Evolutionary conservation across 495 filamentous ascomycete genomes (phyloP).

Genomic region (Tricharina praecox): DNA sequence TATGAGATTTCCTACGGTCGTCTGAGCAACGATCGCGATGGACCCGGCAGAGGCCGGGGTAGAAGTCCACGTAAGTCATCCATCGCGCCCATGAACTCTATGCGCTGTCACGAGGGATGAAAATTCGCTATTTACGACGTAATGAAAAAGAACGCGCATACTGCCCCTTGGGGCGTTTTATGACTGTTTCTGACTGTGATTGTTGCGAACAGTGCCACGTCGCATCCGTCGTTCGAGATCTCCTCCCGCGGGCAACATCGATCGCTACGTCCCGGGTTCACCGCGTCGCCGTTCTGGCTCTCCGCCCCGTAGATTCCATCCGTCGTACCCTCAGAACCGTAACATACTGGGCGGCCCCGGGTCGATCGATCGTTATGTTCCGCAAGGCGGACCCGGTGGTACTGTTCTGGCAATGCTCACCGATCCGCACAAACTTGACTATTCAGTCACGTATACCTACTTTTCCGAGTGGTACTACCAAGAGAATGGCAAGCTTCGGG

Average conservation of each 20-base stretch:
- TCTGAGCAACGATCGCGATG: slow-evolving; percentile 17
- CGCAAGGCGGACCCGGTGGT: slow-evolving; percentile 30
- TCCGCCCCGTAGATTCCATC: slow-evolving; percentile 29
- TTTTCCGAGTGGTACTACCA: slow-evolving; percentile 75
- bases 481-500: slow-evolving; percentile 16
- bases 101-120: too few relatives aligned
- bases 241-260: slow-evolving; percentile 22
- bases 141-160: too few relatives aligned
- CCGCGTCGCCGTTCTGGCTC: slow-evolving; percentile 46
- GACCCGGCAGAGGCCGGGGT: slow-evolving; percentile 21
- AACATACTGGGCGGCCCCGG: slow-evolving; percentile 40
- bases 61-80: slow-evolving; percentile 23
- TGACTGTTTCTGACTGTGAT: too few relatives aligned
- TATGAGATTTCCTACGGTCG: slow-evolving; percentile 13
- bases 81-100: too few relatives aligned
- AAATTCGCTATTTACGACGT: too few relatives aligned
- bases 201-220: slow-evolving; percentile 14
- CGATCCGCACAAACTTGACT: slow-evolving; percentile 71
- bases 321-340: slow-evolving; percentile 15
- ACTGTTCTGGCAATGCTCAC: slow-evolving; percentile 28
- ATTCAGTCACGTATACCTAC: slow-evolving; percentile 89
- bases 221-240: slow-evolving; percentile 25
- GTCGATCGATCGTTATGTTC: slow-evolving; percentile 90
- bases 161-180: too few relatives aligned
- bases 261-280: slow-evolving; percentile 25